phyloP scores from a whole-genome alignment of 2,329 filamentous ascomycete genomes.

The Teratosphaeriaceae sp. region DNA sequence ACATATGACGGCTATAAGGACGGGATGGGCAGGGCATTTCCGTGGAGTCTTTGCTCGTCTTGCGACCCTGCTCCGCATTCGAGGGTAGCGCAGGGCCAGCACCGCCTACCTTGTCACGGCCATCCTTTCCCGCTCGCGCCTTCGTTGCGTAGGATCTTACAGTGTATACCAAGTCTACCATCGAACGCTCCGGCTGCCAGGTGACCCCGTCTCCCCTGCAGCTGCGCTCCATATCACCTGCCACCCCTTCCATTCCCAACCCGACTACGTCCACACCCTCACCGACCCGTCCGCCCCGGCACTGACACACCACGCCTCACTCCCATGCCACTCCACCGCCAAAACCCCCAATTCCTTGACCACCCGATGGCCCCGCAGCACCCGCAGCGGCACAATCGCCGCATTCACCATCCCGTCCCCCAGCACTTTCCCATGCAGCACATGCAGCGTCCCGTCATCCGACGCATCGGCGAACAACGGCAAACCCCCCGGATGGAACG shows the following conservation, averaged over 20 bases:
- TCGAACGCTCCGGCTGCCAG: too few relatives aligned
- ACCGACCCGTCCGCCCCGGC: slow-evolving; percentile 91
- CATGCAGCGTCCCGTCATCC: slow-evolving; percentile 89
- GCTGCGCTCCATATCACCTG: too few relatives aligned
- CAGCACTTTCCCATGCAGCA: slow-evolving; percentile 95
- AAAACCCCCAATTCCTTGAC: slow-evolving; percentile 81
- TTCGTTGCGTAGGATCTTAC: too few relatives aligned
- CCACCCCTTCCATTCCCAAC: neutral
- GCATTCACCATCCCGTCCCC: slow-evolving; percentile 94
- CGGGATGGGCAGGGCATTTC: too few relatives aligned
- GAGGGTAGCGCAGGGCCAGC: too few relatives aligned
- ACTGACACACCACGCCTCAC: slow-evolving; percentile 88
- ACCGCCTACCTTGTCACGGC: too few relatives aligned
- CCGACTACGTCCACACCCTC: slow-evolving; percentile 63
- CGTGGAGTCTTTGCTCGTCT: too few relatives aligned
- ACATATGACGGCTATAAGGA: too few relatives aligned
- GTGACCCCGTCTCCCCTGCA: too few relatives aligned
- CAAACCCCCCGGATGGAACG: slow-evolving; percentile 63
- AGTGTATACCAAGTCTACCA: too few relatives aligned
- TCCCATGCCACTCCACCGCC: slow-evolving; percentile 93
- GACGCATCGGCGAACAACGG: slow-evolving; percentile 92
- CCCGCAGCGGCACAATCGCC: slow-evolving; percentile 92
- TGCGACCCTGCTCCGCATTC: too few relatives aligned
- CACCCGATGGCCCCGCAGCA: slow-evolving; percentile 82
- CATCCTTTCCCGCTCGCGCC: too few relatives aligned